phyloP scores from a whole-genome alignment of 2,329 filamentous ascomycete genomes.

The Bipolaris oryzae region DNA sequence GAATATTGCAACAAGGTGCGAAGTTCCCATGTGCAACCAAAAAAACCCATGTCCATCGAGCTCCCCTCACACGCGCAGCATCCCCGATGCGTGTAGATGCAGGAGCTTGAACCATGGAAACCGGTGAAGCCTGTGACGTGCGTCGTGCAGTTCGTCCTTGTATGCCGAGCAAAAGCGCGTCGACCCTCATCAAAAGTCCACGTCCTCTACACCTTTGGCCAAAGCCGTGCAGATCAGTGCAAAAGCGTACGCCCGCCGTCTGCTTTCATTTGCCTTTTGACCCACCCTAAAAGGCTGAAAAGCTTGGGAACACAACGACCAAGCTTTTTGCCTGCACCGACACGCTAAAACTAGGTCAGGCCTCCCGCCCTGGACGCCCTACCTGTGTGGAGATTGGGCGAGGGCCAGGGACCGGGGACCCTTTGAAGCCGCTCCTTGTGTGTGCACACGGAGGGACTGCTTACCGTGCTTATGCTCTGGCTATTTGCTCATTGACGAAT shows the following conservation, averaged over 20 bases:
- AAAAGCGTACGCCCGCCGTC: constrained; percentile 13
- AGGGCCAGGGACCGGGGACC: constrained; percentile 26
- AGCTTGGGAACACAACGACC: constrained; percentile 41
- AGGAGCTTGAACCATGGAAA: constrained; percentile 20
- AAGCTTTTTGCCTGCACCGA: constrained; percentile 34
- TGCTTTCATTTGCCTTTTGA: constrained; percentile 20
- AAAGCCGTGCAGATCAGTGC: constrained; percentile 6
- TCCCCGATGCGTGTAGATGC: constrained; percentile 11
- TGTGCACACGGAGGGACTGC: constrained; percentile 39
- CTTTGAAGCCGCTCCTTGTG: constrained; percentile 28
- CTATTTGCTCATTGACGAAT: constrained; percentile 35
- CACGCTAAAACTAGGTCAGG: constrained; percentile 29
- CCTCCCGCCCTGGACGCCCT: constrained; percentile 30
- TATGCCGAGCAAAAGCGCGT: constrained; percentile 14
- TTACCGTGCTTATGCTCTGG: constrained; percentile 43
- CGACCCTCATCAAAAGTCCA: constrained; percentile 19
- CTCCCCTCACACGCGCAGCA: constrained; percentile 3
- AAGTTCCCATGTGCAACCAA: constrained; percentile 18
- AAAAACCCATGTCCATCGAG: constrained; percentile 11
- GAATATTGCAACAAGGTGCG: constrained; percentile 24
- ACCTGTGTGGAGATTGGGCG: constrained; percentile 44
- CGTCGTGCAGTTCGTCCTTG: constrained; percentile 16
- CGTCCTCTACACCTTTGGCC: constrained; percentile 6
- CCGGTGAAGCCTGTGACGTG: constrained; percentile 26
- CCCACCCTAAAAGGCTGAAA: constrained; percentile 25